These are phyloP conservation scores for Chaetomium globosum DNA, from an alignment of 2,329 filamentous ascomycete species.

Conservation along the genomic window DNA sequence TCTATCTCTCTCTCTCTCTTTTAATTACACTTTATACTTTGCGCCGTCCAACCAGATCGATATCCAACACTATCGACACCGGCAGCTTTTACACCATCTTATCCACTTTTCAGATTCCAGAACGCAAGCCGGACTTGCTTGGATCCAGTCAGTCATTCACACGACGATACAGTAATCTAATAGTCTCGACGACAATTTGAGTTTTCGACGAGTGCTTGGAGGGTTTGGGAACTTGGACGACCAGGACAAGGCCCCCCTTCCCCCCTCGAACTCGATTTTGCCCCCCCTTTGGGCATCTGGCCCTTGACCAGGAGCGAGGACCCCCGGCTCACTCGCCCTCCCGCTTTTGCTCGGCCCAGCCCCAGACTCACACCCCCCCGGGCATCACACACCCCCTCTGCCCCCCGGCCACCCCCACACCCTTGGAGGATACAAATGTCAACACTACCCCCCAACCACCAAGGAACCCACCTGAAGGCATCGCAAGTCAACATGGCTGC, in stretches of 20 bases:
- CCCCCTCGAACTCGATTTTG: slow-evolving; percentile 16
- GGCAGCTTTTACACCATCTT: slow-evolving; percentile 28
- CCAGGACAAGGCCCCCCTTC: slow-evolving; percentile 25
- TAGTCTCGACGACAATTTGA: slow-evolving; percentile 34
- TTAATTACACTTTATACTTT: slow-evolving; percentile 42
- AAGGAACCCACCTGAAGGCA: slow-evolving; percentile 54
- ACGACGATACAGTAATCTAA: slow-evolving; percentile 38
- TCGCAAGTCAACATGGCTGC: slow-evolving; percentile 62
- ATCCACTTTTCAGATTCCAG: slow-evolving; percentile 40
- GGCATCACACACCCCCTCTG: slow-evolving; percentile 26
- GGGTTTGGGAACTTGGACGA: slow-evolving; percentile 40
- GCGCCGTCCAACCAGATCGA: slow-evolving; percentile 39
- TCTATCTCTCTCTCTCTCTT: slow-evolving; percentile 39
- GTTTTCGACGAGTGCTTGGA: slow-evolving; percentile 35
- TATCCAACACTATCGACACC: slow-evolving; percentile 20
- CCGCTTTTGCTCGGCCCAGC: slow-evolving; percentile 49
- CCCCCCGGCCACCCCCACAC: slow-evolving; percentile 35
- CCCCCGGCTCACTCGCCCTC: slow-evolving; percentile 39
- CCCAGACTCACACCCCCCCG: slow-evolving; percentile 35
- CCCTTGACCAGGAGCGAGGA: slow-evolving; percentile 42
- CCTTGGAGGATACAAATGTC: slow-evolving; percentile 62
- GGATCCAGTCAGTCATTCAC: slow-evolving; percentile 54
- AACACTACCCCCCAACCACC: slow-evolving; percentile 65
- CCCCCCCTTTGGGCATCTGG: slow-evolving; percentile 41
- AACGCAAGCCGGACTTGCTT: slow-evolving; percentile 65